These are phyloP conservation scores for Schoenoplectus triqueter DNA, from an alignment of 202 grass and related monocot species.

Conservation along the genomic window DNA sequence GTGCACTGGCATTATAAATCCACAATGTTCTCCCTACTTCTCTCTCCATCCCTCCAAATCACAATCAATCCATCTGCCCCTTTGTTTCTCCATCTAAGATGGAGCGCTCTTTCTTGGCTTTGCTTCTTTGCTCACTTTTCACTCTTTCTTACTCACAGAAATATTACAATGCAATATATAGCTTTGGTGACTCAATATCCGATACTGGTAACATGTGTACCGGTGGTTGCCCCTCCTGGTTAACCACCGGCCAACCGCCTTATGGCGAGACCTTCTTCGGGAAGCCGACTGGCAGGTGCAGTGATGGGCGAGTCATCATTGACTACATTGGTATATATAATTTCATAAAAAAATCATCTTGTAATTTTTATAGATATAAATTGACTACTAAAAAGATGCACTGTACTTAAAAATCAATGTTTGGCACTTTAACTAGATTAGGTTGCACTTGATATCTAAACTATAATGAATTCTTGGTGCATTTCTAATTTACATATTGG, in stretches of 20 bases:
- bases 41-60: slow-evolving; percentile 33
- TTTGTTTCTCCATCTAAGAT: slow-evolving; percentile 30
- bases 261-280: slow-evolving; percentile 81
- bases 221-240: slow-evolving; percentile 58
- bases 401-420: background rate
- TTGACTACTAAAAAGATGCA: background rate
- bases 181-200: slow-evolving; percentile 85
- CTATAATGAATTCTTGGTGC: background rate
- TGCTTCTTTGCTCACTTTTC: slow-evolving; percentile 46
- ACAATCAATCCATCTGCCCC: slow-evolving; percentile 10
- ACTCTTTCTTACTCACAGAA: slow-evolving; percentile 47
- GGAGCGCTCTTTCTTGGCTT: slow-evolving; percentile 18
- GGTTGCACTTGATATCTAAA: background rate
- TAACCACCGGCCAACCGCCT: slow-evolving; percentile 63
- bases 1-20: slow-evolving; percentile 36
- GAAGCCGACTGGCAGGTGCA: slow-evolving; percentile 77
- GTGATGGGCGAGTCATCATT: slow-evolving; percentile 74
- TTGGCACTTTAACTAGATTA: background rate
- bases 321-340: slow-evolving; percentile 58
- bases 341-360: slow-evolving; percentile 8
- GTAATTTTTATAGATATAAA: background rate
- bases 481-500: background rate
- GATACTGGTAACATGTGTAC: slow-evolving; percentile 81
- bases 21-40: slow-evolving; percentile 1
- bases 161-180: slow-evolving; percentile 76